Evolutionary conservation across 257 asterid genomes (phyloP), one percentile per base, ranked within the genome.

Genomic region (Solanum verrucosum): DNA sequence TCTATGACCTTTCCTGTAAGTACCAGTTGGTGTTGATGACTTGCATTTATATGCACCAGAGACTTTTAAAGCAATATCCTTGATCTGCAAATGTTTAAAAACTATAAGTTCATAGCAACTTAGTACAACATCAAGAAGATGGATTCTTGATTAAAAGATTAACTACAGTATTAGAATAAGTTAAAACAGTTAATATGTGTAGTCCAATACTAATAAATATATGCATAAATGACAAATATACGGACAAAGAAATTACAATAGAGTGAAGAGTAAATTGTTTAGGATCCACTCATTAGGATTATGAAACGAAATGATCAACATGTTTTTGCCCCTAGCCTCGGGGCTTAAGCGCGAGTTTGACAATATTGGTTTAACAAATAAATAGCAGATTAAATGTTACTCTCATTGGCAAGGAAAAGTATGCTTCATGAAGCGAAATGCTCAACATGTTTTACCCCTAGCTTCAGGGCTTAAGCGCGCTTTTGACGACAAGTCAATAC

Each of bases 11-110:
- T 79, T 95, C 90, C 89, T 94, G 92, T 88, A 95, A 35, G 79
- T 87, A 84, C 92, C 91, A 63, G 92, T 92, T 29, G 90, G 90
- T 87, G 87, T 91, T 79, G 88, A 89, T 3, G 95, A 93, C 92
- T 94, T 95, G 91, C 98, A 93, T 86, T 97, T 95, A 71, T 82
- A 84, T 9, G 93, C 87, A 67, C 98, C 96, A 4, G 99, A 95
- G 9, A 95, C 98, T 88, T 96, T 97, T 91, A 96, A 89, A n/a
- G 96, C 98, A 90, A 96, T 95, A 89, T 96, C 99, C 94, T 95
- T 97, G 71, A 97, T 95, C 99, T 95, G 94, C 63, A 90, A 42
- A 73, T 60, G 42, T 81, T 27, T 46, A 46, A 15, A 46, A 15
- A 29, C 6, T 20, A 18, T 27, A 5, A 81, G 68, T 77, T 77